Percentiles rank a stretch among this genome's conserved stretches.
These are phyloP conservation scores for Podospora australis DNA, from an alignment of 495 filamentous ascomycete genomes.

Conservation along the genomic window DNA sequence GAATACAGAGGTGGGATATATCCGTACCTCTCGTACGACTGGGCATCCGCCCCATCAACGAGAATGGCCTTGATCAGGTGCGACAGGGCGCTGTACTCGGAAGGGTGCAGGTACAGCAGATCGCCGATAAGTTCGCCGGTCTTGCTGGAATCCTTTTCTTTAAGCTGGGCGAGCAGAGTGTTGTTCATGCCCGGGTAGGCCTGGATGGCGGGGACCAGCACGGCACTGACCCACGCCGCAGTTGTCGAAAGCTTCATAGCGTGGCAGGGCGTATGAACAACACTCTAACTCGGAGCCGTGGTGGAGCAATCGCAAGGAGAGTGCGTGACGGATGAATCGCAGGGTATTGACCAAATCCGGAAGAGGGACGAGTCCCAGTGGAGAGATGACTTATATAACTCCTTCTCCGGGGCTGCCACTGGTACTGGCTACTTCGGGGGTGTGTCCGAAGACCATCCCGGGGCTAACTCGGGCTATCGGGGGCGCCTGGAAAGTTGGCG, in stretches of 20 bases:
- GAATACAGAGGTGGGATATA: slow-evolving; percentile 19
- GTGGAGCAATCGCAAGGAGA: too few relatives aligned
- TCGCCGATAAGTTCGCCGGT: slow-evolving; percentile 31
- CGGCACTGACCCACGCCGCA: neutral
- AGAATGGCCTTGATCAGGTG: slow-evolving; percentile 24
- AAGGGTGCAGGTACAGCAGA: slow-evolving; percentile 15
- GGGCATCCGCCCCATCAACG: slow-evolving; percentile 12
- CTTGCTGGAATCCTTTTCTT: slow-evolving; percentile 10
- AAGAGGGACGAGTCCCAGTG: too few relatives aligned
- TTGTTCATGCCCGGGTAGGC: slow-evolving; percentile 27
- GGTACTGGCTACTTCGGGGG: too few relatives aligned
- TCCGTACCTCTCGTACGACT: slow-evolving; percentile 18
- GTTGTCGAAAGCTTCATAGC: neutral
- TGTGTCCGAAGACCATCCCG: too few relatives aligned
- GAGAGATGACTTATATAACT: too few relatives aligned
- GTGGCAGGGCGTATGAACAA: too few relatives aligned
- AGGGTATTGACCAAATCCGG: too few relatives aligned
- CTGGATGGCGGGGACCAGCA: neutral
- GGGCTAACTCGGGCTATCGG: too few relatives aligned
- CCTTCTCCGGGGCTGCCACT: too few relatives aligned
- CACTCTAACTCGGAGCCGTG: too few relatives aligned
- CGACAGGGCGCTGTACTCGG: slow-evolving; percentile 17
- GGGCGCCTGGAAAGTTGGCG: too few relatives aligned
- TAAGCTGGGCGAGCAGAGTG: neutral
- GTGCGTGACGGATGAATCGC: too few relatives aligned